Base-by-base conservation (phyloP, 345 rosid genomes). In the Geranium rotundifolium region DNA sequence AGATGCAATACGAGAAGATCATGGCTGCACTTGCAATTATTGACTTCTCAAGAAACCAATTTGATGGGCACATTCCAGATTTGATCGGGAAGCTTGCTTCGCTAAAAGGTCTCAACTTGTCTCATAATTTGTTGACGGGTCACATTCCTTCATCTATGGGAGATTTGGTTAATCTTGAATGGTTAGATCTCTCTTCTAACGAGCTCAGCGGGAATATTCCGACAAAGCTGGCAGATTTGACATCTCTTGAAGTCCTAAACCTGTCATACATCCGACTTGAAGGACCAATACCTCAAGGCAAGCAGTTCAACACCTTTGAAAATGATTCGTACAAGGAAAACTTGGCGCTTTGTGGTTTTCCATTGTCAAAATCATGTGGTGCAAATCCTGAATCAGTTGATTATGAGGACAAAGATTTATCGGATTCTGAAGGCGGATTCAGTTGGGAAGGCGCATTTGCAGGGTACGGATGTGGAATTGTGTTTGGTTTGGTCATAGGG, bases 31-130 rank as follows among this genome's bases (percentile, higher is more conserved):
- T 76, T 16, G 18, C 65, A 0, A 54, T 37, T 19, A 17, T 78
- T 34, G 71, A 78, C 56, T 41, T 79, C 0, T 73, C 78, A n/a
- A 9, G n/a, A 16, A 73, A 76, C 62, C 34, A 23, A 50, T 69
- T 69, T 20, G 17, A 63, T 7, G 64, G 63, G n/a, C 34, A 63
- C 18, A 63, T 69, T 41, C 72, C 67, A 0, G 0, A 9, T 34
- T 14, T 29, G 7, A 58, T 58, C 4, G 72, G 72, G 14, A 3
- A 17, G 17, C 67, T 69, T 7, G 34, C 1, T 13, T 54, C 63
- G 5, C 63, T 67, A 15, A 61, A 30, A 15, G 70, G 70, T n/a
- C 64, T 60, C 7, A 67, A 60, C 17, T 16, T 61, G 5, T 67
- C 70, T 30, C 70, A 60, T 8, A 67, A 67, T 29, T 29, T 29